Conservation (phyloP, 805 yeast species). For the Barnettozyma wickerhamii region DNA sequence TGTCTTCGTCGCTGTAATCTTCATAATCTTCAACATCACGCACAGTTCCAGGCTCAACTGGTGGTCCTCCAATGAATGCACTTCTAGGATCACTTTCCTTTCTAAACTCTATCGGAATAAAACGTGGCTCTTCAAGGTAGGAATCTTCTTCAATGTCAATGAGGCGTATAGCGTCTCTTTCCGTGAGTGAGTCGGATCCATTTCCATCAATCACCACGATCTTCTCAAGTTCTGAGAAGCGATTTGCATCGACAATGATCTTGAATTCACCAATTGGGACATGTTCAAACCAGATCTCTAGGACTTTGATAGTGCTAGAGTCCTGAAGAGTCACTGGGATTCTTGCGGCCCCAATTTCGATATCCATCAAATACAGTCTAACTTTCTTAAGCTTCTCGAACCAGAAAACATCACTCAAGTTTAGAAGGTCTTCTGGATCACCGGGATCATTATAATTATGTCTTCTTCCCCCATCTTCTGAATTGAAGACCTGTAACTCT, state of each 20-base stretch:
- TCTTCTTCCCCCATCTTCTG: constrained; percentile 3
- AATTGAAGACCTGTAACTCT: constrained; percentile 1
- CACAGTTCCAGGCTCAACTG: not conserved
- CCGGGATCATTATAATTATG: not conserved
- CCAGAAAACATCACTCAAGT: not conserved
- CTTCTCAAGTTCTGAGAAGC: not conserved
- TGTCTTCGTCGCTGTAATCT: not conserved
- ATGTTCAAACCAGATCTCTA: not conserved
- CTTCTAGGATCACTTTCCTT: not conserved
- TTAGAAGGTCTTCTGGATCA: not conserved
- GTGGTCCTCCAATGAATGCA: not conserved
- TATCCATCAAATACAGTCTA: not conserved
- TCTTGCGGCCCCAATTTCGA: not conserved
- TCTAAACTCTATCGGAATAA: not conserved
- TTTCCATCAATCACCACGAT: not conserved
- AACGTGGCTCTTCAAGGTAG: not conserved
- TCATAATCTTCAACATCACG: not conserved
- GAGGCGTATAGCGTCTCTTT: not conserved
- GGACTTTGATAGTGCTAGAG: not conserved
- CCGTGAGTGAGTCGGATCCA: not conserved
- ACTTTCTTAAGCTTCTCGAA: not conserved
- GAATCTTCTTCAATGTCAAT: not conserved
- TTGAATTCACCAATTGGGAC: not conserved
- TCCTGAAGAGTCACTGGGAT: not conserved
- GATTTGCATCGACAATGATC: not conserved